Percentiles rank a stretch among this genome's conserved stretches.
Conservation (phyloP, 768 basidiomycete genomes). For the Phylloporus sp. region DNA sequence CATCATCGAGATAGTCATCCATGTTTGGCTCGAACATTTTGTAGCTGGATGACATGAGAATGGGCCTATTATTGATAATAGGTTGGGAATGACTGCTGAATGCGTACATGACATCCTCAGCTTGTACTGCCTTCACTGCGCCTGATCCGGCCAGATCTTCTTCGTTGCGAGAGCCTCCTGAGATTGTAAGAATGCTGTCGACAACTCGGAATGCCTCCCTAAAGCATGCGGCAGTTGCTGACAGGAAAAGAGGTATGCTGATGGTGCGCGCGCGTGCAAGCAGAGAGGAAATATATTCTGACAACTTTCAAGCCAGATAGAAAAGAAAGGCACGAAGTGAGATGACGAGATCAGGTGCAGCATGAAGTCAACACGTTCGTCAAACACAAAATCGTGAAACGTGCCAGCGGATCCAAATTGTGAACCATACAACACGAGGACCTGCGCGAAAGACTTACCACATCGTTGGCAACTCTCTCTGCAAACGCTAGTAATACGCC, state of each 20-base stretch:
- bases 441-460: constrained; percentile 44
- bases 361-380: not conserved
- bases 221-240: constrained; percentile 87
- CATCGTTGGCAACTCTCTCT: constrained; percentile 80
- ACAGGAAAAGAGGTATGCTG: constrained; percentile 66
- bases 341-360: no score
- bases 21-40: constrained; percentile 95
- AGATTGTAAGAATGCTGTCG: constrained; percentile 64
- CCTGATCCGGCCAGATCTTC: constrained; percentile 1
- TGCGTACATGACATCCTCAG: constrained; percentile 82
- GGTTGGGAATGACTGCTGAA: not conserved
- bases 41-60: constrained; percentile 51
- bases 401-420: not conserved
- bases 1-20: constrained; percentile 97
- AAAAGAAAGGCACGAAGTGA: not conserved
- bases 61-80: not conserved
- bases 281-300: constrained; percentile 80
- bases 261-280: constrained; percentile 75
- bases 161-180: constrained; percentile 16
- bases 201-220: constrained; percentile 85
- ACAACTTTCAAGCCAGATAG: constrained; percentile 48
- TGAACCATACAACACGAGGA: not conserved
- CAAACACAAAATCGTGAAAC: not conserved
- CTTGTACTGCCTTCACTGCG: constrained; percentile 45
- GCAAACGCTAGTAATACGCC: constrained; percentile 78